Conservation (phyloP, 1,139 yeast genomes). For the Kurtzmaniella natalensis region DNA sequence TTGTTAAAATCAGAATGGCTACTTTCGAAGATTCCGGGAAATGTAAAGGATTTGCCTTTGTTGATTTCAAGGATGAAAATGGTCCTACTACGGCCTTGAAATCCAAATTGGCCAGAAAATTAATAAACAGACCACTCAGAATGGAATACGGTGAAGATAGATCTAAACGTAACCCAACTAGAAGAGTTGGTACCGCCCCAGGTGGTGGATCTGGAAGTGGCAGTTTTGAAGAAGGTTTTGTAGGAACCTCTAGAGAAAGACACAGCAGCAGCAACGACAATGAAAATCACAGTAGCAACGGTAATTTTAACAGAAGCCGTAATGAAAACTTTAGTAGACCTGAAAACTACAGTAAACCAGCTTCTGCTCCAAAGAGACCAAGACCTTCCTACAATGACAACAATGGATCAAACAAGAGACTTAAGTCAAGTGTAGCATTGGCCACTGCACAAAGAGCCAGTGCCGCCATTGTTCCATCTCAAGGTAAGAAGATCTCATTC, state of each 20-base stretch:
- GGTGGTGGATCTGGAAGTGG: constrained; percentile 5
- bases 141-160: constrained; percentile 95
- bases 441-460: constrained; percentile 88
- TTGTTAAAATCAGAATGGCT: constrained; percentile 83
- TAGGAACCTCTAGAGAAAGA: constrained; percentile 13
- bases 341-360: background rate
- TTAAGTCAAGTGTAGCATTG: constrained; percentile 81
- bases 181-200: background rate
- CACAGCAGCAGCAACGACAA: too few relatives aligned
- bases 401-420: constrained; percentile 33
- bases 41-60: constrained; percentile 93
- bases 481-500: constrained; percentile 84
- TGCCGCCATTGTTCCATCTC: constrained; percentile 82
- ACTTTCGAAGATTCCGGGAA: constrained; percentile 94
- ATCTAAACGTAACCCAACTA: constrained; percentile 61
- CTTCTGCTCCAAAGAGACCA: constrained; percentile 5
- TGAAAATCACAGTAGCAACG: constrained; percentile 15
- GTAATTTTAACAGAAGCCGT: too few relatives aligned
- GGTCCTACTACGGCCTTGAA: constrained; percentile 82
- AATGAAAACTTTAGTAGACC: background rate
- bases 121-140: constrained; percentile 73
- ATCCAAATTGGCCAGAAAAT: constrained; percentile 61
- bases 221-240: constrained; percentile 2
- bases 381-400: constrained; percentile 13
- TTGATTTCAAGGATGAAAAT: constrained; percentile 76